Base-by-base conservation (phyloP, 2,329 filamentous ascomycete genomes). In the Calonectria pauciramosa region DNA sequence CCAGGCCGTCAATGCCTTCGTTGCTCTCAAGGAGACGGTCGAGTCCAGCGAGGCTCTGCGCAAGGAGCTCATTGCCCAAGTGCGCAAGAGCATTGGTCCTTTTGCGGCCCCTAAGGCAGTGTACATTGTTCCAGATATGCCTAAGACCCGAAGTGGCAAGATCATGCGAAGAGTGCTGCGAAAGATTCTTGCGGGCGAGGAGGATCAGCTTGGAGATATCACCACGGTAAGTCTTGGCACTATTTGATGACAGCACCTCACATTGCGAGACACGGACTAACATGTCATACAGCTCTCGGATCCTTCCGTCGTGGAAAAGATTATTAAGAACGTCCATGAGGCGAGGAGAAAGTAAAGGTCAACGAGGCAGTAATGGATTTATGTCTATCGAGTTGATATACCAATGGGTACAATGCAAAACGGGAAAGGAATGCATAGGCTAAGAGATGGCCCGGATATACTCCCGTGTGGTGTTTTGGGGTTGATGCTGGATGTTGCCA, bases 131-230 rank as follows among this genome's bases (percentile, higher is more conserved):
- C 94, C 96, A 4, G 97, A 99, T 84, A 91, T 99, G 78, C 97
- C 97, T 82, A 99, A 99, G 93, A 99, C 97, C 47, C 91, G 97
- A 80, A 98, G 95, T 80, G 97, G 97, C 79, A 99, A 99, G 94
- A 99, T 99, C 83, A 99, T 99, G 97, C 92, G 97, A 77, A 93
- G 97, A 78, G 98, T 99, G 83, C 87, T 99, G 88, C 92, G 97
- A 82, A 99, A 99, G 95, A 98, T 99, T 83, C 87, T 99, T 80
- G 96, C 96, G 20, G 96, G 96, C 44, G 97, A 99, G 89, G 96
- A 98, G 87, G 97, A 99, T 85, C 96, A 98, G 87, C 90, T 99
- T 69, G 97, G 97, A 81, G 97, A 99, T 83, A 97, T 90, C 44
- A 95, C 94, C 26, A 99, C 97, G 79, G 95, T 97, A 90, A 88